Evolutionary conservation across 2,329 filamentous ascomycete genomes (phyloP).

Genomic region (Diaporthe humulicola): DNA sequence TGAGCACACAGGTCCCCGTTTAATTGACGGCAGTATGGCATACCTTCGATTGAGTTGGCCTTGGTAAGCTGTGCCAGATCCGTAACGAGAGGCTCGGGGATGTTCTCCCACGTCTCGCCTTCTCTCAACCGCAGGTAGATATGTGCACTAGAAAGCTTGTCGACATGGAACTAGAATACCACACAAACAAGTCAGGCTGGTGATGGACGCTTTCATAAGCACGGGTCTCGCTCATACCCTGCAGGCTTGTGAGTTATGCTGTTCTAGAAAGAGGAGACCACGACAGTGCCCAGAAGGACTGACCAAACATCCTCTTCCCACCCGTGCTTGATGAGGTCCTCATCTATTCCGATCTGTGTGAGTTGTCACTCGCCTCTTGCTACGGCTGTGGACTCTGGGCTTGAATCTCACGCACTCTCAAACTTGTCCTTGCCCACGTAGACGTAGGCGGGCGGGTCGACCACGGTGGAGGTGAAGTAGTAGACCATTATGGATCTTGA

Average conservation of each 20-base stretch:
- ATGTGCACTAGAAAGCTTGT: conserved; percentile 96
- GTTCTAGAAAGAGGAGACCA: not conserved
- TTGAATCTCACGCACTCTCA: conserved; percentile 77
- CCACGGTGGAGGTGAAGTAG: conserved; percentile 91
- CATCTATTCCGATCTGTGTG: conserved; percentile 71
- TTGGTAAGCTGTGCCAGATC: conserved; percentile 99
- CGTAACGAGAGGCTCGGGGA: conserved; percentile 79
- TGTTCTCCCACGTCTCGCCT: conserved; percentile 85
- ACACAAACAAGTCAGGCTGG: conserved; percentile 23
- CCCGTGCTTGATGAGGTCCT: conserved; percentile 94
- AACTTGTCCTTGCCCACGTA: conserved; percentile 99
- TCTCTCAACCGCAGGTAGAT: conserved; percentile 91
- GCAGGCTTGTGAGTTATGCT: conserved; percentile 30
- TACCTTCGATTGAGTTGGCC: conserved; percentile 97
- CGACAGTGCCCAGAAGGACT: conserved; percentile 41
- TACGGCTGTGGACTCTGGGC: conserved; percentile 19
- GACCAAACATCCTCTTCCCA: conserved; percentile 97
- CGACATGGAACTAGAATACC: conserved; percentile 84
- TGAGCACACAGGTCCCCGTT: not conserved
- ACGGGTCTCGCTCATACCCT: conserved; percentile 49
- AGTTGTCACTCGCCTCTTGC: conserved; percentile 36
- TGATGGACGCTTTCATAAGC: not conserved
- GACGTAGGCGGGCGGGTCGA: conserved; percentile 85
- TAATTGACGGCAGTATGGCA: conserved; percentile 34
- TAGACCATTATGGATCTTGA: conserved; percentile 79